phyloP scores from a whole-genome alignment of 2,329 filamentous ascomycete species.

The Raffaelea deltoideospora region DNA sequence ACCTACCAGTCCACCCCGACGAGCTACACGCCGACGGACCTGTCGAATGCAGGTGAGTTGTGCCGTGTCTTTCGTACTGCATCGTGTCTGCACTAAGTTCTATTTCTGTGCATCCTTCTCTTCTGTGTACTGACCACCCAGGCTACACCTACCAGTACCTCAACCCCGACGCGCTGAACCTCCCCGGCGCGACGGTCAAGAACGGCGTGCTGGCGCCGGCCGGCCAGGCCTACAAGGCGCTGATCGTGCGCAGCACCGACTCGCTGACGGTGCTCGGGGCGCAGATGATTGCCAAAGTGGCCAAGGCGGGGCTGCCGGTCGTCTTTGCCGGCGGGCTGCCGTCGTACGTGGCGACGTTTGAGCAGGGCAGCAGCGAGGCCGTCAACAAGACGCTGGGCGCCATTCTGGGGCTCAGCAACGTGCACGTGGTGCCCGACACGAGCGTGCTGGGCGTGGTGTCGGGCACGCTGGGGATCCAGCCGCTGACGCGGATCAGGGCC shows the following conservation, averaged over 20 bases:
- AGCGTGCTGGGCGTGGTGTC: slow-evolving; percentile 17
- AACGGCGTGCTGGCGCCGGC: slow-evolving; percentile 21
- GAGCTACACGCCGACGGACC: slow-evolving; percentile 4
- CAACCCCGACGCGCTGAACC: slow-evolving; percentile 25
- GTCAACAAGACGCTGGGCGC: slow-evolving; percentile 10
- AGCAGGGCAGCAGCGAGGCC: slow-evolving; percentile 5
- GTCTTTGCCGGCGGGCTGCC: slow-evolving; percentile 22
- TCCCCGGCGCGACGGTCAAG: slow-evolving; percentile 20
- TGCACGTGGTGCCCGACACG: slow-evolving; percentile 15
- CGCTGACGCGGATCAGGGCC: slow-evolving; percentile 13
- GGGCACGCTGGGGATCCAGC: slow-evolving; percentile 15
- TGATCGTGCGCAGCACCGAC: slow-evolving; percentile 19
- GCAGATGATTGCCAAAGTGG: slow-evolving; percentile 17
- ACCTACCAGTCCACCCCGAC: background rate
- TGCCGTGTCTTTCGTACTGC: too few species aligned
- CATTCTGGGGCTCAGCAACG: slow-evolving; percentile 16
- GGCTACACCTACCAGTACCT: slow-evolving; percentile 25
- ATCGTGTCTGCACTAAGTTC: too few species aligned
- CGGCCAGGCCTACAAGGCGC: slow-evolving; percentile 24
- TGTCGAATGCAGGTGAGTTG: slow-evolving; percentile 4
- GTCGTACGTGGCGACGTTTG: slow-evolving; percentile 9
- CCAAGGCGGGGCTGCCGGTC: slow-evolving; percentile 23
- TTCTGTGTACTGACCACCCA: background rate
- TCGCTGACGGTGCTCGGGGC: slow-evolving; percentile 20
- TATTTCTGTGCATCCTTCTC: too few species aligned